Conservation (phyloP, 371 early-diverging fungal genomes). For the Mortierella sp. region DNA sequence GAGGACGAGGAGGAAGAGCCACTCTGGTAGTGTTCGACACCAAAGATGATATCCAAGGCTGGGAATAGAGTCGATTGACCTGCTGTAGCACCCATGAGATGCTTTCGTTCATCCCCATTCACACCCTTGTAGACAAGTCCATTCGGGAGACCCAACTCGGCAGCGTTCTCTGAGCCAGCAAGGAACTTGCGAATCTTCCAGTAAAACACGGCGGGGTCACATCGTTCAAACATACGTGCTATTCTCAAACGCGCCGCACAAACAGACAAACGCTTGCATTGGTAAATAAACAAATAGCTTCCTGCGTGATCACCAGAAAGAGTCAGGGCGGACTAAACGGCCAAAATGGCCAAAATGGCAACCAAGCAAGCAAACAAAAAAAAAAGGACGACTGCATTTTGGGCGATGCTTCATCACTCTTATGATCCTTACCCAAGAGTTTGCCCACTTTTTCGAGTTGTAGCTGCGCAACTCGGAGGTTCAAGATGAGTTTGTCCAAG, state of each 20-base stretch:
- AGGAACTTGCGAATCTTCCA: constrained; percentile 89
- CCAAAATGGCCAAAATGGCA: not conserved
- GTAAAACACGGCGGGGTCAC: constrained; percentile 93
- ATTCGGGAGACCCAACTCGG: constrained; percentile 78
- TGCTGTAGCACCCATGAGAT: constrained; percentile 84
- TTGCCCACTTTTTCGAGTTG: constrained; percentile 53
- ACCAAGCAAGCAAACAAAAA: not conserved
- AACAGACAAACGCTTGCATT: too few species aligned
- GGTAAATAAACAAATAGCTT: too few species aligned
- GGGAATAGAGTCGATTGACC: constrained; percentile 94
- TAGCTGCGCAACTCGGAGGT: constrained; percentile 53
- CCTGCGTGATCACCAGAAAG: too few species aligned
- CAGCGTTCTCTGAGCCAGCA: constrained; percentile 89
- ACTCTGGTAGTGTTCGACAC: constrained; percentile 80
- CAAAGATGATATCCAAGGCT: constrained; percentile 86
- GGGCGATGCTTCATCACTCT: too few species aligned
- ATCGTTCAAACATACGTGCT: constrained; percentile 87
- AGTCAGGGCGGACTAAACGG: too few species aligned
- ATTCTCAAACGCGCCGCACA: too few species aligned
- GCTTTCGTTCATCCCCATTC: constrained; percentile 65
- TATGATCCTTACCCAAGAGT: constrained; percentile 46
- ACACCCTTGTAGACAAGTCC: constrained; percentile 90
- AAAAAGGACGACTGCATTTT: constrained; percentile 53
- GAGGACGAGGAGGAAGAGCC: not conserved
- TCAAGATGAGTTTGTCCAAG: constrained; percentile 49